phyloP scores from a whole-genome alignment of 805 yeast species.

The Candida hungchunana region DNA sequence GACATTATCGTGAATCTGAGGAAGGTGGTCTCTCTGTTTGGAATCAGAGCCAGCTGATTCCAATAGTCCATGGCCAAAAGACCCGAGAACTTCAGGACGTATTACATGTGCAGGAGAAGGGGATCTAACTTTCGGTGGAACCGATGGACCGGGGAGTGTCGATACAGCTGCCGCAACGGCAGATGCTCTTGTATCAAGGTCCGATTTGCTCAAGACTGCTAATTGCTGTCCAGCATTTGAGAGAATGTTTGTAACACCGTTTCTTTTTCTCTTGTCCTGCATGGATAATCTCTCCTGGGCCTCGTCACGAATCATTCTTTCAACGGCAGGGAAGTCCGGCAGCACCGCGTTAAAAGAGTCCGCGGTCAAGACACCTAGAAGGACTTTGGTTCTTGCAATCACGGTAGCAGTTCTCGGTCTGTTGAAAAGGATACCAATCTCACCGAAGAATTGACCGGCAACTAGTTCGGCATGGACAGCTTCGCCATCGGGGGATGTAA shows the following conservation, averaged over 20 bases:
- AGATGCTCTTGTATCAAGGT: constrained; percentile 15
- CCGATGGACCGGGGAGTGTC: constrained; percentile 36
- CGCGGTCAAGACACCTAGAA: constrained; percentile 64
- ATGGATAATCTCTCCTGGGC: constrained; percentile 73
- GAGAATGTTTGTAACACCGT: constrained; percentile 33
- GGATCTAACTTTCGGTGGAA: constrained; percentile 30
- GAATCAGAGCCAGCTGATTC: background rate
- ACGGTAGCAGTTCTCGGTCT: constrained; percentile 80
- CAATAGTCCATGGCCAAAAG: constrained; percentile 1
- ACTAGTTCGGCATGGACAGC: constrained; percentile 65
- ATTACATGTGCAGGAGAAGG: constrained; percentile 8
- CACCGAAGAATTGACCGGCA: constrained; percentile 73
- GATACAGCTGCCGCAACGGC: constrained; percentile 31
- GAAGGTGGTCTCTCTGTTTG: constrained; percentile 7
- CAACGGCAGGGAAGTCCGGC: constrained; percentile 60
- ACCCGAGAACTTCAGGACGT: constrained; percentile 3
- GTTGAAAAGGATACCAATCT: constrained; percentile 70
- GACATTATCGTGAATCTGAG: constrained; percentile 34
- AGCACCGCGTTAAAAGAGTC: constrained; percentile 57
- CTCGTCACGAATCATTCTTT: constrained; percentile 67
- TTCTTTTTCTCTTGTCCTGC: constrained; percentile 56
- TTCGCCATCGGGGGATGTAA: constrained; percentile 75
- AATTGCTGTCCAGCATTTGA: constrained; percentile 11
- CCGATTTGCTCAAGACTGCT: constrained; percentile 2
- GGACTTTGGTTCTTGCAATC: constrained; percentile 60